These are phyloP conservation scores for Cytospora schulzeri DNA, from an alignment of 2,329 filamentous ascomycete genomes.

Conservation along the genomic window DNA sequence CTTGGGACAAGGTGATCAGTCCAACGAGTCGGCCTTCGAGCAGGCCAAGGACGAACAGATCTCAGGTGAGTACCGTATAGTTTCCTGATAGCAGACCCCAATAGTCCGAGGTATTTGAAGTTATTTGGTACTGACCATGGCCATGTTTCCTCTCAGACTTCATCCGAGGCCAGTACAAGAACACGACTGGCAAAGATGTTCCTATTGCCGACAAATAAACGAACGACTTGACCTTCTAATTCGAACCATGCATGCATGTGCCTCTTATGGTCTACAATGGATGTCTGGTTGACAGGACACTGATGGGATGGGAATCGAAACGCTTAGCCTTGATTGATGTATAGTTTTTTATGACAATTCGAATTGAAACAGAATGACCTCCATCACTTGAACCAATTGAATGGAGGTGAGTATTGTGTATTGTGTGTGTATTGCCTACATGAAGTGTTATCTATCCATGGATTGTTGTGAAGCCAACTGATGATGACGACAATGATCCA, in stretches of 20 bases:
- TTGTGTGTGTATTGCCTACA: too few species aligned
- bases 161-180: conserved; percentile 72
- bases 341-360: too few species aligned
- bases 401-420: too few species aligned
- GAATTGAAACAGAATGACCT: too few species aligned
- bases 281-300: background rate
- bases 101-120: background rate
- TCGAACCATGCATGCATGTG: background rate
- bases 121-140: background rate
- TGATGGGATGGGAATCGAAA: too few species aligned
- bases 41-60: conserved; percentile 84
- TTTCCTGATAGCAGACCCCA: background rate
- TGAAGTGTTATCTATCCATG: too few species aligned
- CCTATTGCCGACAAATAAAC: conserved; percentile 69
- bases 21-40: conserved; percentile 72
- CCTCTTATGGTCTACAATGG: background rate
- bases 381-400: too few species aligned
- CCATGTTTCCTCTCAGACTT: conserved; percentile 49
- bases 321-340: too few species aligned
- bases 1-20: conserved; percentile 69
- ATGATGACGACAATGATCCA: too few species aligned
- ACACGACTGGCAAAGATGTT: conserved; percentile 66
- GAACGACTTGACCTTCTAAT: background rate
- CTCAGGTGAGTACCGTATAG: conserved; percentile 20
- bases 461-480: too few species aligned